Evolutionary conservation across 257 asterid species (phyloP).

Genomic region (Fraxinus pennsylvanica): DNA sequence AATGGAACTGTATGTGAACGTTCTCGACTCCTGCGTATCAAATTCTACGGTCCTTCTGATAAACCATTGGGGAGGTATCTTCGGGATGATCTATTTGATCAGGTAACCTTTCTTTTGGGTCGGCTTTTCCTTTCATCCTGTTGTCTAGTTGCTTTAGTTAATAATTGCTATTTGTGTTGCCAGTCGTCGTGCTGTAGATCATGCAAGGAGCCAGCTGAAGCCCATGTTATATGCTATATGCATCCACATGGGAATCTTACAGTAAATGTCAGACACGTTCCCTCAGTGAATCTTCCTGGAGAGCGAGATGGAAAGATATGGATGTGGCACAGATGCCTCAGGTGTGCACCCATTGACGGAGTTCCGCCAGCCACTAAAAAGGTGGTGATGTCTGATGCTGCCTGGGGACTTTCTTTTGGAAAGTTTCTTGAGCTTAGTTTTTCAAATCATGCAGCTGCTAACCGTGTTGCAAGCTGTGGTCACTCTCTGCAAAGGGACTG

Average conservation of each 20-base stretch:
- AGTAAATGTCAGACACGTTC: slow-evolving; percentile 61
- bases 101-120: slow-evolving; percentile 48
- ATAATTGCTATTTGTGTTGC: slow-evolving; percentile 24
- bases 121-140: neutral
- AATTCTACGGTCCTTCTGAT: slow-evolving; percentile 84
- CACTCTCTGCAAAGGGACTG: slow-evolving; percentile 98
- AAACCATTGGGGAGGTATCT: slow-evolving; percentile 93
- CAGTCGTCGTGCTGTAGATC: slow-evolving; percentile 73
- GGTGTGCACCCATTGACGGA: slow-evolving; percentile 60
- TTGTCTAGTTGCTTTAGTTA: neutral
- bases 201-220: slow-evolving; percentile 87
- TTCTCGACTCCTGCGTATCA: slow-evolving; percentile 70
- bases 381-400: slow-evolving; percentile 91
- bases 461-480: slow-evolving; percentile 93
- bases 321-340: slow-evolving; percentile 99
- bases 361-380: slow-evolving; percentile 85
- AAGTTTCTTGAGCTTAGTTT: slow-evolving; percentile 97
- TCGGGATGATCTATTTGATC: slow-evolving; percentile 76
- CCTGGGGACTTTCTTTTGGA: slow-evolving; percentile 98
- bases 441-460: slow-evolving; percentile 87
- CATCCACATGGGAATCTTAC: slow-evolving; percentile 93
- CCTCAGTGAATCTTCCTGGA: slow-evolving; percentile 70
- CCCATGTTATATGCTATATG: slow-evolving; percentile 80
- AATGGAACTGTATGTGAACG: slow-evolving; percentile 81
- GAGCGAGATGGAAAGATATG: slow-evolving; percentile 91